Evolutionary conservation across 306 rosid genomes (phyloP).

Genomic region (Delonix regia): DNA sequence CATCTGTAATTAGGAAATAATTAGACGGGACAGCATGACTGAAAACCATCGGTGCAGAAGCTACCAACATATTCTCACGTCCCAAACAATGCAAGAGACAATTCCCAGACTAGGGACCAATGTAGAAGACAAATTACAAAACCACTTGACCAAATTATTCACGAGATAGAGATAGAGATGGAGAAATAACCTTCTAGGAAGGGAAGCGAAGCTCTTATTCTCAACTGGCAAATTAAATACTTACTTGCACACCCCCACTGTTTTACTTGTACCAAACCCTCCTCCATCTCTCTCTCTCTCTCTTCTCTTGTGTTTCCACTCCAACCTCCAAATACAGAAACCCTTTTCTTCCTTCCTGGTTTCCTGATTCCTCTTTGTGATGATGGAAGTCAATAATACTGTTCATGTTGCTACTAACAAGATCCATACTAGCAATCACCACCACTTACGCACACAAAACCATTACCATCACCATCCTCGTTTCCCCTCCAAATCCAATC

Average conservation of each 20-base stretch:
- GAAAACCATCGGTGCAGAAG: conserved; percentile 36
- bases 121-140: conserved; percentile 33
- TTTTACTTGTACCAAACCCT: conserved; percentile 22
- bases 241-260: conserved; percentile 23
- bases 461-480: conserved; percentile 39
- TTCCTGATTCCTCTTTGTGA: conserved; percentile 29
- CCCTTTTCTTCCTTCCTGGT: conserved; percentile 21
- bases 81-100: conserved; percentile 53
- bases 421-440: conserved; percentile 41
- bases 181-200: conserved; percentile 31
- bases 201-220: conserved; percentile 29
- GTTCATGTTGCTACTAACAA: neutral
- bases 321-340: conserved; percentile 14
- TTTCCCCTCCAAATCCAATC: conserved; percentile 58
- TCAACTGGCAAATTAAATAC: conserved; percentile 22
- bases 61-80: conserved; percentile 45
- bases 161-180: conserved; percentile 42
- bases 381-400: conserved; percentile 62
- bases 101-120: conserved; percentile 49
- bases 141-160: conserved; percentile 45
- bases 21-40: conserved; percentile 27
- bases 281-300: conserved; percentile 36
- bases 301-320: conserved; percentile 26
- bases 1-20: conserved; percentile 26
- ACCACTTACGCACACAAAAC: conserved; percentile 38